Conservation (phyloP, 129 eudicot genomes). For the Flaveria ramosissima region DNA sequence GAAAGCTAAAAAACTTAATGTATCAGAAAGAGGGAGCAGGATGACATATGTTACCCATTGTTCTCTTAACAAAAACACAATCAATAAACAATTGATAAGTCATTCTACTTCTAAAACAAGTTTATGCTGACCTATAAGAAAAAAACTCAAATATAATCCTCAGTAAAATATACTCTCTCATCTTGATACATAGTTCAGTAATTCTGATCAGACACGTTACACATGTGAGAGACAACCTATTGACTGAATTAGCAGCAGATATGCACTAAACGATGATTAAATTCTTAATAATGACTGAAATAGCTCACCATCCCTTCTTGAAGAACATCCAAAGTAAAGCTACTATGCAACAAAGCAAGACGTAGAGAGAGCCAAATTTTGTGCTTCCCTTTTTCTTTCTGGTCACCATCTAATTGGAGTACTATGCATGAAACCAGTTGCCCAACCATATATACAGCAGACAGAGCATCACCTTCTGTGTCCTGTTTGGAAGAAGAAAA, state of each 20-base stretch:
- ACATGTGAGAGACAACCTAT: background rate
- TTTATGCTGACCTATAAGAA: background rate
- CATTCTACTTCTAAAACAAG: conserved; percentile 4
- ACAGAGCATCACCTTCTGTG: conserved; percentile 52
- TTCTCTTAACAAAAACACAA: conserved; percentile 3
- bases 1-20: conserved; percentile 5
- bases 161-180: conserved; percentile 7
- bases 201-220: conserved; percentile 3
- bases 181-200: conserved; percentile 4
- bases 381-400: conserved; percentile 67
- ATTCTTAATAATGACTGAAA: background rate
- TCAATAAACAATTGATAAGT: background rate
- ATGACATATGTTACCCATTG: background rate
- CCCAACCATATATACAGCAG: conserved; percentile 65
- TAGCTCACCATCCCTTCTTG: conserved; percentile 94
- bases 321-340: conserved; percentile 65
- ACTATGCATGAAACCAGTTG: conserved; percentile 95
- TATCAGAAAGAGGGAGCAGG: background rate
- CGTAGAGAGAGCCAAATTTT: conserved; percentile 90
- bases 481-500: conserved; percentile 41
- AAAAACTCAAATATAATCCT: background rate
- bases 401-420: conserved; percentile 70
- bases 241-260: conserved; percentile 5
- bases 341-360: conserved; percentile 71
- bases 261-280: background rate